These are phyloP conservation scores for Pistacia integerrima DNA, from an alignment of 345 rosid genomes.

Conservation along the genomic window DNA sequence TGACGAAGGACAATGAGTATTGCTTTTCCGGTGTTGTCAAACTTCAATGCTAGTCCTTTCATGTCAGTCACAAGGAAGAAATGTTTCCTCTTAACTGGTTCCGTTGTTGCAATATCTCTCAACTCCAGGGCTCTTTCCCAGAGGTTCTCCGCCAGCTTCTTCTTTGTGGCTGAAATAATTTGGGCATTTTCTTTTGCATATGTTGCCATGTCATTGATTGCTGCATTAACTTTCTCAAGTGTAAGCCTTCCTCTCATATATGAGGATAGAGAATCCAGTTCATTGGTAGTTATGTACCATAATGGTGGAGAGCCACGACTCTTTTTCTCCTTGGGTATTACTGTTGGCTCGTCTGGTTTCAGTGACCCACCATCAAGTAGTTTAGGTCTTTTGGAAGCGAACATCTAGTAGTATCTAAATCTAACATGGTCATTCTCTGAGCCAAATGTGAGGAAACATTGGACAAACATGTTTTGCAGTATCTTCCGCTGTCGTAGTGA, in stretches of 20 bases:
- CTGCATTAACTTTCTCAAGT: slow-evolving; percentile 88
- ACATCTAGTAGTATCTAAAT: slow-evolving; percentile 48
- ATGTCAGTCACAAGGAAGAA: slow-evolving; percentile 88
- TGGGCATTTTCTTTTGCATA: slow-evolving; percentile 83
- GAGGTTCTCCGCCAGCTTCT: slow-evolving; percentile 82
- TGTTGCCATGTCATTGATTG: slow-evolving; percentile 82
- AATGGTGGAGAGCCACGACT: slow-evolving; percentile 69
- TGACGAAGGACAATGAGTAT: slow-evolving; percentile 44
- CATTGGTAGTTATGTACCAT: slow-evolving; percentile 71
- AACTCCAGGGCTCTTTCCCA: slow-evolving; percentile 96
- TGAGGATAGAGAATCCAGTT: slow-evolving; percentile 69
- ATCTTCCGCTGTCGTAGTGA: slow-evolving; percentile 71
- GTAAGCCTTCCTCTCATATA: slow-evolving; percentile 99
- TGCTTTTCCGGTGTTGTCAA: slow-evolving; percentile 90
- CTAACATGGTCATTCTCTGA: slow-evolving; percentile 42
- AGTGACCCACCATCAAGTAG: slow-evolving; percentile 32
- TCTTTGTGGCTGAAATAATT: slow-evolving; percentile 77
- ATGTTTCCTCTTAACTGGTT: slow-evolving; percentile 64
- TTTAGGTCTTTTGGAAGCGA: slow-evolving; percentile 41
- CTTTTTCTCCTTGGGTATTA: slow-evolving; percentile 81
- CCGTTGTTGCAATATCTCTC: slow-evolving; percentile 72
- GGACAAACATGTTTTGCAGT: slow-evolving; percentile 63
- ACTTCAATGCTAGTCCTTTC: slow-evolving; percentile 82
- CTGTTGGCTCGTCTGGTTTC: slow-evolving; percentile 50
- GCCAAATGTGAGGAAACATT: slow-evolving; percentile 49